phyloP scores from a whole-genome alignment of 805 yeast genomes.

The Saccharomycopsis sp. region DNA sequence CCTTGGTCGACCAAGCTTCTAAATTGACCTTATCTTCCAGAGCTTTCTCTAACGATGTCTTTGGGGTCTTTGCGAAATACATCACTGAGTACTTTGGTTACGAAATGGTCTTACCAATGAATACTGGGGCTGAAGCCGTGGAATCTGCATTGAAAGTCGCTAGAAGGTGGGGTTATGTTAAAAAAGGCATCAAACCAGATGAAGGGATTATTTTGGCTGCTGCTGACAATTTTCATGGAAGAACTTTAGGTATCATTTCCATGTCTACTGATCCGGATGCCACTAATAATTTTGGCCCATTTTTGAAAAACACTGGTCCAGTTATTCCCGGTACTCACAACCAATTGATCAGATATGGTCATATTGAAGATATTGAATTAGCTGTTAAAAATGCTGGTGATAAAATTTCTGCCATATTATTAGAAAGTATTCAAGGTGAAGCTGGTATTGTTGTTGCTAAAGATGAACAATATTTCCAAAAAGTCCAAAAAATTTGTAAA shows the following conservation, averaged over 20 bases:
- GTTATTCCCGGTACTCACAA: constrained; percentile 63
- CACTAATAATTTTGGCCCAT: constrained; percentile 81
- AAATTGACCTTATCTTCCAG: constrained; percentile 79
- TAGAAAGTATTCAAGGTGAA: constrained; percentile 97
- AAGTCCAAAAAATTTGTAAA: constrained; percentile 65
- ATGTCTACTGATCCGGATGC: constrained; percentile 97
- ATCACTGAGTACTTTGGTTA: constrained; percentile 82
- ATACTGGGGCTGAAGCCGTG: constrained; percentile 98
- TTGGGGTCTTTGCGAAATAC: constrained; percentile 79
- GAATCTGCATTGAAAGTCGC: constrained; percentile 92
- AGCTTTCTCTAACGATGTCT: constrained; percentile 84
- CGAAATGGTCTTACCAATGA: constrained; percentile 94
- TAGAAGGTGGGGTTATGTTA: constrained; percentile 92
- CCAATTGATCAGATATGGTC: constrained; percentile 68
- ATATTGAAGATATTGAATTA: constrained; percentile 72
- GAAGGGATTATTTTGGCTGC: constrained; percentile 87
- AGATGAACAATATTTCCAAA: constrained; percentile 59
- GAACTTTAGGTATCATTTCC: constrained; percentile 90
- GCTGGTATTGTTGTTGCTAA: constrained; percentile 97
- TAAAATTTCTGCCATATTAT: constrained; percentile 78
- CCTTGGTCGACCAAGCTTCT: constrained; percentile 80
- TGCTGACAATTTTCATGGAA: constrained; percentile 88
- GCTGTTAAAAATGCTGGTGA: constrained; percentile 80
- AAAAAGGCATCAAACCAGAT: constrained; percentile 70
- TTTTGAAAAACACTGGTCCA: constrained; percentile 75